Evolutionary conservation across 225 moss, liverwort and hornwort species (phyloP), one percentile per base, ranked within the genome.

Genomic region (Lunularia cruciata): DNA sequence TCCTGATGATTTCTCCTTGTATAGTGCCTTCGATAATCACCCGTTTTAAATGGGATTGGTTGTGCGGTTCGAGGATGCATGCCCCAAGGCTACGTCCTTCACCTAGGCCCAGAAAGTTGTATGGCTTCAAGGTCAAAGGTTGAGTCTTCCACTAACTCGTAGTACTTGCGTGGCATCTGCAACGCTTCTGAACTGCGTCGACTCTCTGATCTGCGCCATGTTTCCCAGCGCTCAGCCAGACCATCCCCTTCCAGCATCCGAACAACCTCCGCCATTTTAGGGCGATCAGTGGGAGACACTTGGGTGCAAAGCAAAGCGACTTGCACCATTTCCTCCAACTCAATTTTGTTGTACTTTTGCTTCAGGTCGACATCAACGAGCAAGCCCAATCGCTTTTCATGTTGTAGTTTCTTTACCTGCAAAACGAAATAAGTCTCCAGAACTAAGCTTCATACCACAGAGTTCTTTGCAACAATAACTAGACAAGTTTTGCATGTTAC

Each of bases 271-370:
- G 84, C 80, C 95, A 95, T 95, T 73, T 86, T 92, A 37, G 95
- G 95, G 3, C 95, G 85, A 55, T 95, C 92, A 1, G 77, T 1
- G 0, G 95, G 89, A 19, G 86, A 85, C 69, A 86, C 79, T 79
- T 95, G 95, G 0, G 95, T 88, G 79, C 89, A 92, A 47, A 95
- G 83, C 30, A 95, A 57, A 0, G 95, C 95, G 22, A 95, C 95
- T 90, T 95, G 95, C 74, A 95, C 95, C 86, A 95, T 92, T 83
- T 95, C 95, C 77, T 95, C 95, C 23, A 95, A 78, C 77, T 95
- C 95, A 32, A 86, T 63, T 42, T 77, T 78, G 68, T 80, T 84
- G 69, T 92, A 95, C 46, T 88, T 89, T 42, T 83, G 72, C 69
- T 95, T 88, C n/a, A 95, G 83, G 45, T 89, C 89, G 16, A 63